Evolutionary conservation across 140 eudicot genomes (phyloP).

Genomic region (Anethum foeniculum): DNA sequence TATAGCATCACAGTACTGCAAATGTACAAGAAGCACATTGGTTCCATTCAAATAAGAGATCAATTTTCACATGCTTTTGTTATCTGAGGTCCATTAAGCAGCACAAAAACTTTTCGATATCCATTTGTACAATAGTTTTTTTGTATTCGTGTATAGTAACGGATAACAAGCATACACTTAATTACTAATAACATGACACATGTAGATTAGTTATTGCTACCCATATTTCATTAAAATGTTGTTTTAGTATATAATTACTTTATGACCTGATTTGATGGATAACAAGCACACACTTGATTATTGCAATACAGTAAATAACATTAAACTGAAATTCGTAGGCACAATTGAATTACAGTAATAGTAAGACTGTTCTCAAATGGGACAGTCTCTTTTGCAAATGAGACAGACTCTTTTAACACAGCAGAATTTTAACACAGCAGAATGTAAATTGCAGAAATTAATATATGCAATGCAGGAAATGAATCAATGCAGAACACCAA

Average conservation of each 20-base stretch:
- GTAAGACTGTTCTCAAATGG: too few species aligned
- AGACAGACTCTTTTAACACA: too few species aligned
- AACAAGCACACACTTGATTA: not conserved
- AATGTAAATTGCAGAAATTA: too few species aligned
- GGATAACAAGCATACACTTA: not conserved
- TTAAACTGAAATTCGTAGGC: too few species aligned
- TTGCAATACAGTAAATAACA: not conserved
- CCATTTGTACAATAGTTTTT: not conserved
- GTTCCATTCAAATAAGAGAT: not conserved
- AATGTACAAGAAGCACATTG: not conserved
- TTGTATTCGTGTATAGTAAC: not conserved
- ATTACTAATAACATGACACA: too few species aligned
- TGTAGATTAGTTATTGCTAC: too few species aligned
- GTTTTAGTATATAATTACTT: not conserved
- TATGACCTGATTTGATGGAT: not conserved
- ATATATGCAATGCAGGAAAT: too few species aligned
- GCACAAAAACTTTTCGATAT: not conserved
- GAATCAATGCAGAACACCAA: too few species aligned
- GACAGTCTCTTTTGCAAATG: too few species aligned
- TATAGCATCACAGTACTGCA: not conserved
- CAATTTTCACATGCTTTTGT: not conserved
- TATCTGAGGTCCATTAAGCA: not conserved
- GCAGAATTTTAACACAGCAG: too few species aligned
- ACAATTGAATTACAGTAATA: too few species aligned
- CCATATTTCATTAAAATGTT: not conserved